Evolutionary conservation across 2,329 filamentous ascomycete species (phyloP), one percentile per base, ranked within the genome.

Genomic region (Fusarium cicatricum): DNA sequence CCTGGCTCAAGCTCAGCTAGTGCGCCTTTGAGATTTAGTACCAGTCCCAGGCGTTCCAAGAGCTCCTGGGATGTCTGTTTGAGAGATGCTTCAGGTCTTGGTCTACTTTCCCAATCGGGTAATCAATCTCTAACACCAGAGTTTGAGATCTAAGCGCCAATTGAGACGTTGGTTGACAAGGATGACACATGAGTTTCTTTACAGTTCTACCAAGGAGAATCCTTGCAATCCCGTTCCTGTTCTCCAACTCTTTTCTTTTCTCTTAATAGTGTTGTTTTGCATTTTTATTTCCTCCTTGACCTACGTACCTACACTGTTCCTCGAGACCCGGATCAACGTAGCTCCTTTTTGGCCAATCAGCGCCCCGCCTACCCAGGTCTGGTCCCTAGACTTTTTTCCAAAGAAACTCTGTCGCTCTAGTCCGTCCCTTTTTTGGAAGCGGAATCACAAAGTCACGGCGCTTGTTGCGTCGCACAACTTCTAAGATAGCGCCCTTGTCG

Each of bases 281-380:
- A 9, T 19, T 38, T 49, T 42, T 50, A 31, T 42, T 41, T 44
- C 28, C 28, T 28, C 17, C 37, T 33, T 42, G 9, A 49, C 11
- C 21, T 23, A 23, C 21, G 21, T 23, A 38, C 37, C 19, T 37
- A 38, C 26, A 16, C 43, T 16, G 29, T 9, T n/a, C n/a, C 7
- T 14, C 26, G 14, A 52, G 45, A 42, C 50, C 11, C 66, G 66
- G 66, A 68, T 67, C 64, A 68, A 68, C 53, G 54, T 68, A 58
- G 52, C 51, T 65, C 58, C 59, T 66, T 50, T 46, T 36, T 3
- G 26, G 10, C 66, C 66, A 69, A 69, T 69, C 62, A 68, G 39
- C 21, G 37, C 23, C 28, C 48, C 11, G 28, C 40, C 4, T 19
- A 23, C 46, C 32, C 19, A n/a, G n/a, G 23, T 7, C 23, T 29